Base-by-base conservation (phyloP, 495 filamentous ascomycete genomes). In the Amphirosellinia nigrospora region DNA sequence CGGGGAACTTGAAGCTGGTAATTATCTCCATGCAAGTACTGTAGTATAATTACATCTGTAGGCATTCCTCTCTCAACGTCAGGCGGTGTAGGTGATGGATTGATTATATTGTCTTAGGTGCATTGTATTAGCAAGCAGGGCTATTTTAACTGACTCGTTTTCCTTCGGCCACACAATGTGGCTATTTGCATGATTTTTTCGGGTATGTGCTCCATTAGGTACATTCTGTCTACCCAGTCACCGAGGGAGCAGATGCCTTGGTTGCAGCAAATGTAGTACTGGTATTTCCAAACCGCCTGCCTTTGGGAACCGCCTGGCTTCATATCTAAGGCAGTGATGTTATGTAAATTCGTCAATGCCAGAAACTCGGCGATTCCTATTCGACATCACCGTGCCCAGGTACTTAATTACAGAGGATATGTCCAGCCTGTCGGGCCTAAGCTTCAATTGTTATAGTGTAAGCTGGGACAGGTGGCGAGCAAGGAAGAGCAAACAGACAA, bases 401-500 rank as follows among this genome's bases (percentile, higher is more conserved):
- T 46, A 50, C 7, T 21, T 21, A 52, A 38, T 34, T 60, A 4
- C 26, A 39, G 16, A 36, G 21, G 11, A 28, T 38, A 13, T 21
- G 16, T 21, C 58, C 55, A 21, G 55, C 32, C 55, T 32, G 30
- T 58, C 32, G 58, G 58, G 36, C 26, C 15, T 10, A 21, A 60
- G 23, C 8, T 19, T 45, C 59, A 46, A 62, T n/a, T n/a, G 26
- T 26, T 26, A 45, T 28, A 19, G 16, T 43, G 59, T 62, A 50
- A 39, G 28, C 1, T 23, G 2, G n/a, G 34, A 34, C 28, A 45
- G 13, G 39, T 21, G 8, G 43, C 34, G 23, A 43, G 48, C 34
- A 66, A 43, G 64, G 64, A 56, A 26, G 50, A 15, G 64, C 13
- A 39, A 53, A 41, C 64, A 67, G 59, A 67, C 64, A 50, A 21